Base-by-base conservation (phyloP, 1,284 basidiomycete genomes). In the Thecaphora thlaspeos region DNA sequence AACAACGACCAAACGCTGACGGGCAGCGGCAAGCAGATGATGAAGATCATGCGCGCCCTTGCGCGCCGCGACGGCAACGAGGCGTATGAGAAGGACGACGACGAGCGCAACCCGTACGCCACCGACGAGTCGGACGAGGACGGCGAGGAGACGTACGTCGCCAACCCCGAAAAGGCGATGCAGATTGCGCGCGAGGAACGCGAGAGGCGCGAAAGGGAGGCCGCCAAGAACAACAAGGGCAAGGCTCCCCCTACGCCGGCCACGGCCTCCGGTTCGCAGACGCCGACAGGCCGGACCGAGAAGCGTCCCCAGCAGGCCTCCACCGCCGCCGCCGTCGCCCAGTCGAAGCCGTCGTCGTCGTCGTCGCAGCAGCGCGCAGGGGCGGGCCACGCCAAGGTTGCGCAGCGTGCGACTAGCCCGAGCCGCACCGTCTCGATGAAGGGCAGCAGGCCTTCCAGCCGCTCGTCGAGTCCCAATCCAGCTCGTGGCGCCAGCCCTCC, bases 11-110 rank as follows among this genome's bases (percentile, higher is more conserved):
- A 74, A 37, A 46, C 60, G 43, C 45, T 77, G 44, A 76, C 71
- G 17, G 70, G 75, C 40, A 70, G 63, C n/a, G 74, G 71, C 19
- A 68, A 64, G 41, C 74, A 77, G 56, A 73, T 77, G 73, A 73
- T 73, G 61, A 75, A 75, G 62, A 76, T 77, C 47, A 76, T 77
- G 74, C 58, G 65, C 7, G 74, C 74, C 8, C 64, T 76, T 2
- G 72, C 61, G 23, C 63, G 67, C 43, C 64, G 69, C 15, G 71
- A 73, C 21, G 75, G 75, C 37, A 68, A 71, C 36, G 74, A 76
- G 37, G 61, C 55, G 18, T 77, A 77, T 48, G 73, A 77, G 39
- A 68, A 61, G 46, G 73, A 76, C 43, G 74, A 76, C 44, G 73
- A 76, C 22, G 72, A 54, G 40, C 70, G 62, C 42, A 75, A 75